phyloP scores from a whole-genome alignment of 352 stramenopile genomes.

The Peronosclerospora sorghi region DNA sequence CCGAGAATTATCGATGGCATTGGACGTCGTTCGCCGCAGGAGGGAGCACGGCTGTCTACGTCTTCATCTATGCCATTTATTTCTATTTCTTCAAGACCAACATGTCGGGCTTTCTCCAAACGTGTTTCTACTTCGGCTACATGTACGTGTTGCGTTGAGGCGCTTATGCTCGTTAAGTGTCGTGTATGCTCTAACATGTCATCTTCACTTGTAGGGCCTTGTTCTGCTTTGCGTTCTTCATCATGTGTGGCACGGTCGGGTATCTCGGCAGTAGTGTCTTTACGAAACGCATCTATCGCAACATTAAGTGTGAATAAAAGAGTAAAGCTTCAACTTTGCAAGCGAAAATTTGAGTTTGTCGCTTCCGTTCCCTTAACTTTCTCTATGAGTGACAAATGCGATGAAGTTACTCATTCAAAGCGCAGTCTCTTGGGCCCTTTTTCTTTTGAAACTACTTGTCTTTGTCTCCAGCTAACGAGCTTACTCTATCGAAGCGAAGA shows the following conservation, averaged over 20 bases:
- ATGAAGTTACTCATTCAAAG: no score
- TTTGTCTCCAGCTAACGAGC: no score
- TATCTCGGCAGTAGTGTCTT: constrained; percentile 88
- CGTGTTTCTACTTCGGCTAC: constrained; percentile 98
- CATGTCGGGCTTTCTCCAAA: constrained; percentile 98
- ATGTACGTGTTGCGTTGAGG: constrained; percentile 60
- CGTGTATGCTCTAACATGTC: neutral
- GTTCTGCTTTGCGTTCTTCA: constrained; percentile 88
- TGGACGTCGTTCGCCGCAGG: constrained; percentile 95
- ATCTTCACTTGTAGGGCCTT: constrained; percentile 43
- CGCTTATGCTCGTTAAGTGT: neutral
- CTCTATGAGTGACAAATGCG: no score
- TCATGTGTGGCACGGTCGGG: constrained; percentile 89
- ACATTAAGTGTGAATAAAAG: constrained; percentile 90
- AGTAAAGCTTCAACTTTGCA: constrained; percentile 8
- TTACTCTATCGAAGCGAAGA: no score
- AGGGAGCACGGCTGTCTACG: constrained; percentile 91
- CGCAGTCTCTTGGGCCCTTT: no score
- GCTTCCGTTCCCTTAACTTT: no score
- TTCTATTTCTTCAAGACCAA: constrained; percentile 99
- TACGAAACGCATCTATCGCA: constrained; percentile 91
- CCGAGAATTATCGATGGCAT: constrained; percentile 99
- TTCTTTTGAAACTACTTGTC: no score
- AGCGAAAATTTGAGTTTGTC: neutral
- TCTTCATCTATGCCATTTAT: constrained; percentile 98